phyloP scores from a whole-genome alignment of 2,329 filamentous ascomycete species.

The Didymella lethalis region DNA sequence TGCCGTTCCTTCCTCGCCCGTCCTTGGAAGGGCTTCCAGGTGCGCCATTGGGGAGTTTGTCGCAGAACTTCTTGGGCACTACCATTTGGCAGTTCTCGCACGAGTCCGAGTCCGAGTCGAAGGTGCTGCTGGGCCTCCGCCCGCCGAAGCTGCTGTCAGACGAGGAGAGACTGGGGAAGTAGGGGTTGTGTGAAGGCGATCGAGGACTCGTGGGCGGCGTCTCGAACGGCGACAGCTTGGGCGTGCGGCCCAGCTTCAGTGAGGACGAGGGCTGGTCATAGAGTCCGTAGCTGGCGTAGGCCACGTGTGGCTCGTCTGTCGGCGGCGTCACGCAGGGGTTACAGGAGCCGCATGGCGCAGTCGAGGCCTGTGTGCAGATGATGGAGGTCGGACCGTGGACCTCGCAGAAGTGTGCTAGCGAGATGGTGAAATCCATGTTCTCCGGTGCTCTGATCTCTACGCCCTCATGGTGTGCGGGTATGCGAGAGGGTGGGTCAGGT shows the following conservation, averaged over 20 bases:
- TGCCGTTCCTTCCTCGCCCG: conserved; percentile 59
- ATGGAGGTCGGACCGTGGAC: conserved; percentile 69
- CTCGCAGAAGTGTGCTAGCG: conserved; percentile 69
- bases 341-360: conserved; percentile 63
- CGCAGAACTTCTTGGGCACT: conserved; percentile 62
- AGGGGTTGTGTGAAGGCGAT: conserved; percentile 56
- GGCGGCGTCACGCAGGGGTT: conserved; percentile 56
- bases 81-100: conserved; percentile 67
- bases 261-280: conserved; percentile 43
- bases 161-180: conserved; percentile 55
- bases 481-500: conserved; percentile 36
- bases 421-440: conserved; percentile 58
- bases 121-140: conserved; percentile 46
- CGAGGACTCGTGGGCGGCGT: conserved; percentile 53
- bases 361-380: conserved; percentile 67
- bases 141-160: conserved; percentile 43
- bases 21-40: conserved; percentile 60
- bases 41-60: conserved; percentile 61
- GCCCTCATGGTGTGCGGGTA: conserved; percentile 41
- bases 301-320: conserved; percentile 46
- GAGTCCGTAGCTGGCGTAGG: conserved; percentile 45
- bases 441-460: conserved; percentile 37
- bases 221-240: conserved; percentile 50
- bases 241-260: conserved; percentile 45
- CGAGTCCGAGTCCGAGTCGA: conserved; percentile 59